phyloP scores from a whole-genome alignment of 257 asterid genomes.

The Ajuga chamaepitys region DNA sequence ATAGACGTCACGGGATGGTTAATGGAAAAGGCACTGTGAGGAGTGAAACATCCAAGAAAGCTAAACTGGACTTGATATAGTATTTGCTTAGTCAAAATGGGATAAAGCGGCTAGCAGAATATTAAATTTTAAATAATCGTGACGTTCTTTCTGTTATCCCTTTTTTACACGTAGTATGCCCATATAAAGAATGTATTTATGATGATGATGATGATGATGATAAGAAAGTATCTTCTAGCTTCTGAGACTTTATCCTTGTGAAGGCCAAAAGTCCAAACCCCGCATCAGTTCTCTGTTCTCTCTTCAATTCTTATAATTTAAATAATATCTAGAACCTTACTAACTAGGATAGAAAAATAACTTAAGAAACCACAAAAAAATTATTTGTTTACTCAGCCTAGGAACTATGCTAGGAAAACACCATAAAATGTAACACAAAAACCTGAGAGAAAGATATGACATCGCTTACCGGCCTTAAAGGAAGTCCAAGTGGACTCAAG shows the following conservation, averaged over 20 bases:
- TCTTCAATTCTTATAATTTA: not conserved
- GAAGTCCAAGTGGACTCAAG: slow-evolving; percentile 90
- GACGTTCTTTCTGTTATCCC: not conserved
- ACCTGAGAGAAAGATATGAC: slow-evolving; percentile 16
- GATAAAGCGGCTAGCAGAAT: too few species aligned
- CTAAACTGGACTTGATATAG: not conserved
- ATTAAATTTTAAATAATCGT: not conserved
- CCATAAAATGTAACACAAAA: slow-evolving; percentile 3
- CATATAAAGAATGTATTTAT: too few species aligned
- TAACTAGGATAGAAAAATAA: not conserved
- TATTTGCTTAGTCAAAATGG: too few species aligned
- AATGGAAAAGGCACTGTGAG: not conserved
- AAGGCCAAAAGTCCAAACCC: not conserved
- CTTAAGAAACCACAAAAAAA: slow-evolving; percentile 5
- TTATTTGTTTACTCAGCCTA: not conserved
- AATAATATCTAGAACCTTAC: not conserved
- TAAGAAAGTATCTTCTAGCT: not conserved
- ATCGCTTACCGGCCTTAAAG: slow-evolving; percentile 78
- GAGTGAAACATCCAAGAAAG: not conserved
- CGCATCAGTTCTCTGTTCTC: not conserved
- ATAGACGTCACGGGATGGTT: too few species aligned
- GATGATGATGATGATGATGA: not conserved
- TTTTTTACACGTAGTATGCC: too few species aligned
- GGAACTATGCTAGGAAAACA: slow-evolving; percentile 5
- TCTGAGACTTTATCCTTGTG: not conserved